Conservation (phyloP, 2,329 filamentous ascomycete species). For the Exserohilum rostratum region DNA sequence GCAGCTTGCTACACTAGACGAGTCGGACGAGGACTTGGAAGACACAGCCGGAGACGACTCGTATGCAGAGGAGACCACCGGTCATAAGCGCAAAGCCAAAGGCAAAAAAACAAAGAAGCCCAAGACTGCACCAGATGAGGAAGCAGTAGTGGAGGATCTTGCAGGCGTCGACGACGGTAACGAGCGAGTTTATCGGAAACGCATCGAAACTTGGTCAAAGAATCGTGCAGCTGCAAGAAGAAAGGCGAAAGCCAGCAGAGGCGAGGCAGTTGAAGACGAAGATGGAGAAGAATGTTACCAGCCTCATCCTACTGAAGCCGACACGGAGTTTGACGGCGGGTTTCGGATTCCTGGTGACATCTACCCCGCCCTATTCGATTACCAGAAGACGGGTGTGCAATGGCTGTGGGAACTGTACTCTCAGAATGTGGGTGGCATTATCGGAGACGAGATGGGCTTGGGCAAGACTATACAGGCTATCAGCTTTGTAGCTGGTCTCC, state of each 20-base stretch:
- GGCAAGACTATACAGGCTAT: constrained; percentile 88
- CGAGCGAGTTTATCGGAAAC: constrained; percentile 76
- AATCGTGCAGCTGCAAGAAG: constrained; percentile 66
- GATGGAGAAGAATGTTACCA: constrained; percentile 73
- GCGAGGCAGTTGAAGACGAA: constrained; percentile 34
- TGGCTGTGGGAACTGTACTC: constrained; percentile 94
- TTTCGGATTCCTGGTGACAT: constrained; percentile 90
- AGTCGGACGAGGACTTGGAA: constrained; percentile 46
- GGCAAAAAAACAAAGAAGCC: constrained; percentile 35
- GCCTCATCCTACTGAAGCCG: constrained; percentile 81
- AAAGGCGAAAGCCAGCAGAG: constrained; percentile 49
- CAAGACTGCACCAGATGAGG: constrained; percentile 26
- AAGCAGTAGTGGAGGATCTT: constrained; percentile 58
- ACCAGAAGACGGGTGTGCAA: constrained; percentile 95
- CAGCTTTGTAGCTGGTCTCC: constrained; percentile 85
- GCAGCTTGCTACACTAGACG: constrained; percentile 46
- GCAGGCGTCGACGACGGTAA: constrained; percentile 84
- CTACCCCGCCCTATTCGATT: constrained; percentile 89
- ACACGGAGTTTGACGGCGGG: constrained; percentile 75
- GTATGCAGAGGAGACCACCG: constrained; percentile 46
- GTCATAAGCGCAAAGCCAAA: constrained; percentile 48
- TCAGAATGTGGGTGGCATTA: constrained; percentile 88
- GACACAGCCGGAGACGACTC: constrained; percentile 49
- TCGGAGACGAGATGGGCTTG: constrained; percentile 98
- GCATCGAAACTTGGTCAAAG: constrained; percentile 76